Base-by-base conservation (phyloP, 2,329 filamentous ascomycete species). In the Sclerotinia spermophila region DNA sequence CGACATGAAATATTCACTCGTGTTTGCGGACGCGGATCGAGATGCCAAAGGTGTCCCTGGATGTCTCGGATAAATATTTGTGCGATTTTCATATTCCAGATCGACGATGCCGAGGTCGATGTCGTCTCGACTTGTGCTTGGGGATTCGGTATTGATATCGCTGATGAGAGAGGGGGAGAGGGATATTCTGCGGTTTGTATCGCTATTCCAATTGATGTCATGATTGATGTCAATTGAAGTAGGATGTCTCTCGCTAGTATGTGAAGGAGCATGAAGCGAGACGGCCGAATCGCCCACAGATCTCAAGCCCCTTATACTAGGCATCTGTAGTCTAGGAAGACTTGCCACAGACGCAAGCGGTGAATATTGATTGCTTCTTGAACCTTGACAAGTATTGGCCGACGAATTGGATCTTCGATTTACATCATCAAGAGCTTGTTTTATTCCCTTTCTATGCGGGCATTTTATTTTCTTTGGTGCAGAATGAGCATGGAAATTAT, bases 71-170 rank as follows among this genome's bases (percentile, higher is more conserved):
- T 21, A 15, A 17, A 38, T 15, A 24, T 21, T 44, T n/a, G 40
- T 13, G 7, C 48, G 27, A 58, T 59, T 33, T 21, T 67, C 65
- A 67, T 44, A 30, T 27, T 68, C 66, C 11, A 68, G 38, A 55
- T 69, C 68, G 30, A 69, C 48, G 27, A 66, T 69, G 15, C 68
- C 38, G 17, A 69, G 35, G 38, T 69, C 68, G 21, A 69, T 15
- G 1, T 65, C 45, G 7, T 65, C 38, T 56, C 38, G 44, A 38
- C 11, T 21, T 38, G 27, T 33, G 7, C 21, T 27, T 17, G n/a
- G 13, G 13, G 8, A 27, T 45, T 55, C 61, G 8, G 60, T 27
- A 5, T 51, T 45, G 1, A 27, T 40, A 0, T 55, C 44, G 30
- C 44, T 69, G 27, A 51, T 38, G 17, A 66, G 35, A 13, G 68